These are phyloP conservation scores for Aspergillus jensenii DNA, from an alignment of 2,329 filamentous ascomycete species.

Conservation along the genomic window DNA sequence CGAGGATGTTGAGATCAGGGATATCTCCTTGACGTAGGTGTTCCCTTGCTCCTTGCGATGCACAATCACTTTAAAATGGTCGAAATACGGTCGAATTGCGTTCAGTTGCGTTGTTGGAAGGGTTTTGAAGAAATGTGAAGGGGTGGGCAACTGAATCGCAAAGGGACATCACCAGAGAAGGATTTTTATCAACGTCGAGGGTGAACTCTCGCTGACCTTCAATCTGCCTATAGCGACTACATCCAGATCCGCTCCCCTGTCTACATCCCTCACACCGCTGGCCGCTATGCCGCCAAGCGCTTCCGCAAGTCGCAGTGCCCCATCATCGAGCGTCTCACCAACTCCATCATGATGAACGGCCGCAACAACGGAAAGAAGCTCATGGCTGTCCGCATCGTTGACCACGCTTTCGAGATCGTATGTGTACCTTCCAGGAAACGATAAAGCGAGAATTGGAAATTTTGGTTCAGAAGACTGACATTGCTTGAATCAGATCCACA, in stretches of 20 bases:
- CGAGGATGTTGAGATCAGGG: slow-evolving; percentile 98
- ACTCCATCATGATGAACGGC: slow-evolving; percentile 99
- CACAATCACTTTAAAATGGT: slow-evolving; percentile 8
- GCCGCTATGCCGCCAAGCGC: slow-evolving; percentile 98
- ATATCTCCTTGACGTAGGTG: slow-evolving; percentile 99
- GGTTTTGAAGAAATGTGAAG: neutral
- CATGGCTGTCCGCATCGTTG: slow-evolving; percentile 99
- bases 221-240: slow-evolving; percentile 74
- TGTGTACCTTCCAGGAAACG: slow-evolving; percentile 43
- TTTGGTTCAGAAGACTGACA: neutral
- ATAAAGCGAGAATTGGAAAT: neutral
- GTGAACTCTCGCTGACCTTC: slow-evolving; percentile 31
- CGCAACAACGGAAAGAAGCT: slow-evolving; percentile 99
- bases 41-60: slow-evolving; percentile 28
- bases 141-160: slow-evolving; percentile 9
- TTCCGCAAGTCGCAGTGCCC: slow-evolving; percentile 99
- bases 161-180: slow-evolving; percentile 9
- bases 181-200: neutral
- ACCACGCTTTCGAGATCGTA: slow-evolving; percentile 99
- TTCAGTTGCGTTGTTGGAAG: neutral
- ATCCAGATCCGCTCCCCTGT: slow-evolving; percentile 99
- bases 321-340: slow-evolving; percentile 99
- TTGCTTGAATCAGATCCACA: slow-evolving; percentile 72
- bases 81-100: slow-evolving; percentile 7
- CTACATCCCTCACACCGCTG: slow-evolving; percentile 98